Evolutionary conservation across 108 stramenopile species (phyloP).

Genomic region (Stephanodiscus triporus): DNA sequence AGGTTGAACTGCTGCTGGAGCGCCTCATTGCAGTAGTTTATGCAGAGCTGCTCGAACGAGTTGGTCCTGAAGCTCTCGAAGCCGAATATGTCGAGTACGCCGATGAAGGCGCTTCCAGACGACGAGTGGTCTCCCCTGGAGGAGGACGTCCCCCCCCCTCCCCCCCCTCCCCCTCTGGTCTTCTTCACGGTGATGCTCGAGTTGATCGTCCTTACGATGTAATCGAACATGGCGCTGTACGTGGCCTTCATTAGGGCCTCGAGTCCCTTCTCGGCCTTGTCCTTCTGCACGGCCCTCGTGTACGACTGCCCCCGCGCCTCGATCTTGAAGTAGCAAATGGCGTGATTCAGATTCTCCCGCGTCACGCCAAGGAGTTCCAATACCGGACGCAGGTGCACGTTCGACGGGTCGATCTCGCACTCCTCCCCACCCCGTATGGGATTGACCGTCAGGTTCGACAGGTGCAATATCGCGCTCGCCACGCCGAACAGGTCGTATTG

Average conservation of each 20-base stretch:
- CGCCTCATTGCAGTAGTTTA: conserved; percentile 88
- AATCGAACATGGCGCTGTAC: conserved; percentile 86
- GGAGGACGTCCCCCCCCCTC: not conserved
- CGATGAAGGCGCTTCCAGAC: conserved; percentile 66
- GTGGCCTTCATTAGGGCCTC: conserved; percentile 95
- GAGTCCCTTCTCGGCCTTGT: conserved; percentile 86
- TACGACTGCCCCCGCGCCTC: conserved; percentile 75
- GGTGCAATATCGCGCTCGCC: conserved; percentile 60
- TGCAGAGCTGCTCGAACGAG: conserved; percentile 85
- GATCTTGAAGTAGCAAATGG: conserved; percentile 77
- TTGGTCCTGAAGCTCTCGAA: conserved; percentile 93
- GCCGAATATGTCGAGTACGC: conserved; percentile 98
- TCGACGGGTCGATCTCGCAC: conserved; percentile 49
- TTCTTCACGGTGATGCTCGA: conserved; percentile 50
- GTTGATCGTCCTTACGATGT: conserved; percentile 84
- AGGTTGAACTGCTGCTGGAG: conserved; percentile 80
- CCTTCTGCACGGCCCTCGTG: conserved; percentile 58
- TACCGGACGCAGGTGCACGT: conserved; percentile 51
- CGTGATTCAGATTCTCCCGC: conserved; percentile 68
- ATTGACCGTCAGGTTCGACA: conserved; percentile 63
- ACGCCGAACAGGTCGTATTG: conserved; percentile 53
- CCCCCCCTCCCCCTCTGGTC: conserved; percentile 16
- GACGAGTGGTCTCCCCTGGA: conserved; percentile 1
- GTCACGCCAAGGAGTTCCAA: conserved; percentile 79
- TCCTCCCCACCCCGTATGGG: conserved; percentile 59